phyloP scores from a whole-genome alignment of 1,284 basidiomycete genomes.

The Cystobasidium pallidum region DNA sequence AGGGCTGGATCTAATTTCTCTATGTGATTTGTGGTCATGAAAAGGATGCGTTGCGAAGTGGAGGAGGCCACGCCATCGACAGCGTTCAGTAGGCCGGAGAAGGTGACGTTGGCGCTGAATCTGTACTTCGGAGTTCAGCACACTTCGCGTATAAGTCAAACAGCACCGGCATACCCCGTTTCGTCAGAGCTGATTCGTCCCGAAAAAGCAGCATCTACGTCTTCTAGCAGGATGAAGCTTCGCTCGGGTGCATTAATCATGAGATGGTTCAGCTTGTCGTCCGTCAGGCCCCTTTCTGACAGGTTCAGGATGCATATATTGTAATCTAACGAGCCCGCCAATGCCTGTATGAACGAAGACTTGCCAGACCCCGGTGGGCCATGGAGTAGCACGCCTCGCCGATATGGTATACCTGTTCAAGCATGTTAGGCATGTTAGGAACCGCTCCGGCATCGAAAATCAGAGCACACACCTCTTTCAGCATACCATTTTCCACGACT shows the following conservation, averaged over 20 bases:
- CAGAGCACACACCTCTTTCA: slow-evolving; percentile 72
- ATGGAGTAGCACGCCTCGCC: slow-evolving; percentile 90
- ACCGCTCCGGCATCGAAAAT: not conserved
- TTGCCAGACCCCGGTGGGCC: slow-evolving; percentile 98
- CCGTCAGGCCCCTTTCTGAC: slow-evolving; percentile 91
- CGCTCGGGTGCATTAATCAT: slow-evolving; percentile 91
- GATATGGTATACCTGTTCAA: slow-evolving; percentile 89
- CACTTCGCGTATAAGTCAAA: not conserved
- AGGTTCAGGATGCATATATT: slow-evolving; percentile 97
- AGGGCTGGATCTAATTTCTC: slow-evolving; percentile 83
- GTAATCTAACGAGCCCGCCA: slow-evolving; percentile 88
- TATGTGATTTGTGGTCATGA: slow-evolving; percentile 98
- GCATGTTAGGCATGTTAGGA: not conserved
- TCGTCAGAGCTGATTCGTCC: slow-evolving; percentile 83
- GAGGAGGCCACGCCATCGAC: slow-evolving; percentile 96
- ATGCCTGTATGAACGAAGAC: slow-evolving; percentile 95
- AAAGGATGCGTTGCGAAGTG: slow-evolving; percentile 89
- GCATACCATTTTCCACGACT: slow-evolving; percentile 90
- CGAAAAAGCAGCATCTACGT: slow-evolving; percentile 97
- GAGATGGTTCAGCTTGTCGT: slow-evolving; percentile 94
- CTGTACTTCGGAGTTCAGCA: slow-evolving; percentile 36
- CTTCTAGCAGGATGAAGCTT: slow-evolving; percentile 91
- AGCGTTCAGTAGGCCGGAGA: slow-evolving; percentile 96
- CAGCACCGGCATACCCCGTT: slow-evolving; percentile 68
- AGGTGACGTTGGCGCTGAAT: slow-evolving; percentile 72